These are phyloP conservation scores for Lentinula novae-zelandiae DNA, from an alignment of 1,284 basidiomycete species.

Conservation along the genomic window DNA sequence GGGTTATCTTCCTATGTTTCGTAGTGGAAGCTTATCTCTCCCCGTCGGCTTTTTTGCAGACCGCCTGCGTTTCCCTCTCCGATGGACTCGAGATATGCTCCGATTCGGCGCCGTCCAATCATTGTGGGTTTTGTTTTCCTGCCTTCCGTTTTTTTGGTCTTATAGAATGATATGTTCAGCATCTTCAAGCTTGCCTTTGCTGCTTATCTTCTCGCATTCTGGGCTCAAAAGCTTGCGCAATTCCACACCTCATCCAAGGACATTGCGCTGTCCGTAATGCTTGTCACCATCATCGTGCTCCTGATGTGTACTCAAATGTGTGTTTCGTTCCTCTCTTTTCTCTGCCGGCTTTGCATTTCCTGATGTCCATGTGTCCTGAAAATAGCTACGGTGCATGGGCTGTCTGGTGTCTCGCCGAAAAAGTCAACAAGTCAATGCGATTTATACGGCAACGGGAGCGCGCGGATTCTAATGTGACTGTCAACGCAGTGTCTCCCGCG, in stretches of 20 bases:
- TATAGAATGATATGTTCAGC: background rate
- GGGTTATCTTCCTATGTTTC: background rate
- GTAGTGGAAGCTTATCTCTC: background rate
- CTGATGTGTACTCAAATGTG: conserved; percentile 12
- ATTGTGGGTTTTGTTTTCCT: background rate
- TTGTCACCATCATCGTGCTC: conserved; percentile 7
- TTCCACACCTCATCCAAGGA: background rate
- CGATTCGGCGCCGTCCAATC: conserved; percentile 8
- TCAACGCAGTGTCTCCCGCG: background rate
- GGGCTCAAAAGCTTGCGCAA: conserved; percentile 6
- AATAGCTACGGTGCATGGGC: conserved; percentile 4
- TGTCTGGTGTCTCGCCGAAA: background rate
- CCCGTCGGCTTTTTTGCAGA: background rate
- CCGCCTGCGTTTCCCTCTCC: background rate
- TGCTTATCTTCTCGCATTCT: conserved; percentile 10
- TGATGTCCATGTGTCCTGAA: background rate
- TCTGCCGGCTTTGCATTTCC: background rate
- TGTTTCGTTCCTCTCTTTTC: background rate
- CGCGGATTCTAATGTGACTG: background rate
- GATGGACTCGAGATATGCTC: background rate
- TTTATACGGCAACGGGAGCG: background rate
- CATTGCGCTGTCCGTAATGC: conserved; percentile 8
- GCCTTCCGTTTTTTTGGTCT: too few species aligned
- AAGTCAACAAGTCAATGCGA: background rate
- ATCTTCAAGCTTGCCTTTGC: conserved; percentile 12